Conservation (phyloP, 192 early-diverging fungal genomes). For the Chytriomyces sp. region DNA sequence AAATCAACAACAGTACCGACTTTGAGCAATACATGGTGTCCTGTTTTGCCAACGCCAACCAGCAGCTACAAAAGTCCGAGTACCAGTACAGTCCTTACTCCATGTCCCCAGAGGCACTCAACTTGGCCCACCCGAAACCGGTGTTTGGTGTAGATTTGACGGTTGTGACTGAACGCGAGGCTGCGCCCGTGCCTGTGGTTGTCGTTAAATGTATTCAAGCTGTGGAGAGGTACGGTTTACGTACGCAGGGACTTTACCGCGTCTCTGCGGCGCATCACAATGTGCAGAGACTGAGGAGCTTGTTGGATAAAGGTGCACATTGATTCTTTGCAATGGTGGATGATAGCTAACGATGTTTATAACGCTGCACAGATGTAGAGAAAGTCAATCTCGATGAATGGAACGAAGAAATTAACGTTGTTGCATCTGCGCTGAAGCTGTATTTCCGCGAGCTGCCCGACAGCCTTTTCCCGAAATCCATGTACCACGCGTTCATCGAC, state of each 20-base stretch:
- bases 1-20: conserved; percentile 51
- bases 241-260: conserved; percentile 83
- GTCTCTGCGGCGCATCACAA: conserved; percentile 79
- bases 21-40: conserved; percentile 49
- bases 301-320: conserved; percentile 73
- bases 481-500: conserved; percentile 72
- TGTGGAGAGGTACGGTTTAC: conserved; percentile 73
- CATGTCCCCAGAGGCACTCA: conserved; percentile 58
- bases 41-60: conserved; percentile 37
- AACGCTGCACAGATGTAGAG: conserved; percentile 55
- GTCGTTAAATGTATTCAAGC: conserved; percentile 80
- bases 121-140: conserved; percentile 71
- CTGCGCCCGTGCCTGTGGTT: conserved; percentile 74
- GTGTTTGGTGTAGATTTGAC: conserved; percentile 84
- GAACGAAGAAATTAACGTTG: conserved; percentile 78
- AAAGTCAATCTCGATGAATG: conserved; percentile 68
- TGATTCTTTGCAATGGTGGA: background rate
- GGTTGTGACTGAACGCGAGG: conserved; percentile 68
- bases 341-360: conserved; percentile 4
- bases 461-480: conserved; percentile 72
- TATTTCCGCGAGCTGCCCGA: conserved; percentile 96
- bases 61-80: conserved; percentile 46
- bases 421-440: conserved; percentile 86
- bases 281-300: conserved; percentile 72
- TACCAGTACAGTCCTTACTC: conserved; percentile 44